Evolutionary conservation across 148 eudicot species (phyloP), one percentile per base, ranked within the genome.

Genomic region (Rhododendron williamsianum): DNA sequence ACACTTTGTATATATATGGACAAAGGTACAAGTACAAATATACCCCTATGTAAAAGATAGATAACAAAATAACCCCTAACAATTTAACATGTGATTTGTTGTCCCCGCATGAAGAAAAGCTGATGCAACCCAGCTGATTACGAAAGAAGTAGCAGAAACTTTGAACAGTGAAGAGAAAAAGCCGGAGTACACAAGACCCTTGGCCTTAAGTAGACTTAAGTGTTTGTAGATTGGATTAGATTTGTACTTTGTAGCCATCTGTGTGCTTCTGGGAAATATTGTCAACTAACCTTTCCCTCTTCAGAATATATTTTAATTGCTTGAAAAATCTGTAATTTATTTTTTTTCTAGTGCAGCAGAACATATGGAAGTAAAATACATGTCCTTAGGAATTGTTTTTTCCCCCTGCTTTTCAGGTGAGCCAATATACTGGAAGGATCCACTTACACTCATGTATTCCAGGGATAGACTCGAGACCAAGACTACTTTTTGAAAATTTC

Each of bases 401-500:
- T 83, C 41, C 16, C 3, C 65, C 54, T 78, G 84, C 80, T 63
- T 71, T 86, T 58, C 88, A 97, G 99, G 96, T 97, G 89, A 97
- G 98, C 89, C 93, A 91, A 81, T 93, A 97, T 87, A 97, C 98
- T 73, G 98, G 96, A 90, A 92, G 99, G 89, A 88, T 97, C 84
- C 99, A 97, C 91, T 85, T 95, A 82, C 95, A 95, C 88, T 86
- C 90, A 73, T 97, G 95, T 80, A 91, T 82, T 84, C 91, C 91
- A 36, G 98, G 90, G 82, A 88, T 91, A 73, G 94, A 95, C 87
- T 87, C 93, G 81, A 91, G 93, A 83, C 95, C 94, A 73, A 93
- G 77, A 84, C 96, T 98, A 87, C 90, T 97, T 85, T 93, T 89
- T 87, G 89, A 92, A 88, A 95, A 91, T 91, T 95, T 95, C 78